phyloP scores from a whole-genome alignment of 768 basidiomycete genomes.

The Russula sp. region DNA sequence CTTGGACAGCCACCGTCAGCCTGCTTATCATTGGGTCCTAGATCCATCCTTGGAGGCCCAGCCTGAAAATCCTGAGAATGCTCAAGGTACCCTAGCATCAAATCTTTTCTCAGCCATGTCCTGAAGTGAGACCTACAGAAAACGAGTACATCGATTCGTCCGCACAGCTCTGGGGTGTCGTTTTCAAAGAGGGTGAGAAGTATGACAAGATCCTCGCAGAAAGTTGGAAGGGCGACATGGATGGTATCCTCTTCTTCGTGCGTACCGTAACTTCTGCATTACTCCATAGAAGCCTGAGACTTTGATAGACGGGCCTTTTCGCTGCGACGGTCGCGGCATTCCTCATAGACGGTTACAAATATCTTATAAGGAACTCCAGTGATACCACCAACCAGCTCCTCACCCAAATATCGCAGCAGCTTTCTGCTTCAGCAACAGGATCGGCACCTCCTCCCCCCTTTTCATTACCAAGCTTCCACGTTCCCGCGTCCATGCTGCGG shows the following conservation, averaged over 20 bases:
- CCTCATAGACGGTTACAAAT: conserved; percentile 4
- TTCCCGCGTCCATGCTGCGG: neutral
- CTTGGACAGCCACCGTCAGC: neutral
- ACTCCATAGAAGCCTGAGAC: neutral
- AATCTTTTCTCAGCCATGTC: neutral
- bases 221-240: conserved; percentile 16
- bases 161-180: conserved; percentile 19
- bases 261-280: neutral
- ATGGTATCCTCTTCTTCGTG: conserved; percentile 19
- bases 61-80: neutral
- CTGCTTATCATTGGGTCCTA: neutral
- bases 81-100: neutral
- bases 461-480: neutral
- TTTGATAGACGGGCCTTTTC: conserved; percentile 15
- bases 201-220: conserved; percentile 22
- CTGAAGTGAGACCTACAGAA: neutral
- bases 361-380: neutral
- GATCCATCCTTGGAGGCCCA: neutral
- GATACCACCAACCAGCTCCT: conserved; percentile 17
- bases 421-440: neutral
- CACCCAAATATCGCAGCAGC: conserved; percentile 18
- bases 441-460: conserved; percentile 8
- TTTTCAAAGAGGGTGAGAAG: conserved; percentile 18
- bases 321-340: conserved; percentile 11
- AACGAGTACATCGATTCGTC: conserved; percentile 21